These are phyloP conservation scores for Dactylorhiza incarnata DNA, from an alignment of 106 monocot genomes.

Conservation along the genomic window DNA sequence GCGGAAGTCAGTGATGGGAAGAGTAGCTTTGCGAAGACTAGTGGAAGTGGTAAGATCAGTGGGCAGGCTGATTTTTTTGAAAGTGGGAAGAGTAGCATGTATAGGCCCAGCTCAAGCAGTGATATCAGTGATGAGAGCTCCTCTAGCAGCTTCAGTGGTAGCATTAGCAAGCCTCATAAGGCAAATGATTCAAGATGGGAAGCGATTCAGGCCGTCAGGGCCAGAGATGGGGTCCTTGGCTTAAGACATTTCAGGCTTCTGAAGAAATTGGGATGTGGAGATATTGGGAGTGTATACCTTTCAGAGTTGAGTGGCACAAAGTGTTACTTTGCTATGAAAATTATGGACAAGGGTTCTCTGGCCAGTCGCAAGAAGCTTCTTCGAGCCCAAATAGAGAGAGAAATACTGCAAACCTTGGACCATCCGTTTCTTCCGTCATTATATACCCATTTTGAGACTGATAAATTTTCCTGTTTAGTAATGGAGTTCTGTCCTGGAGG, in stretches of 20 bases:
- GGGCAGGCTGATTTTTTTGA: constrained; percentile 21
- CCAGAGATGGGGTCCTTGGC: constrained; percentile 37
- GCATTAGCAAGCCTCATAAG: constrained; percentile 45
- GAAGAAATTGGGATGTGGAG: constrained; percentile 46
- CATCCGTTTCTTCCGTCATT: constrained; percentile 59
- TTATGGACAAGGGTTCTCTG: constrained; percentile 58
- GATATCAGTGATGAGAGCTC: constrained; percentile 42
- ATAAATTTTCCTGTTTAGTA: constrained; percentile 59
- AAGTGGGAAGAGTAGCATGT: constrained; percentile 35
- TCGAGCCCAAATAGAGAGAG: constrained; percentile 57
- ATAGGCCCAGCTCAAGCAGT: constrained; percentile 31
- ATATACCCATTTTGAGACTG: constrained; percentile 59
- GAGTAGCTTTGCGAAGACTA: constrained; percentile 20
- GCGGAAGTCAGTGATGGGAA: constrained; percentile 29
- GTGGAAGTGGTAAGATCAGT: constrained; percentile 25
- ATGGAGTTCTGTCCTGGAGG: constrained; percentile 68
- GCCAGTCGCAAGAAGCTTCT: constrained; percentile 53
- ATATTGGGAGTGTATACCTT: constrained; percentile 56
- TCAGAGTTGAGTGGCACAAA: constrained; percentile 53
- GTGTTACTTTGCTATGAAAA: constrained; percentile 59
- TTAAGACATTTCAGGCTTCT: constrained; percentile 55
- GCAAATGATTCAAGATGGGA: constrained; percentile 48
- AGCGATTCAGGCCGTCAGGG: constrained; percentile 25
- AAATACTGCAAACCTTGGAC: constrained; percentile 50
- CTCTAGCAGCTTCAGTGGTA: constrained; percentile 31